Percentiles rank a stretch among this genome's conserved stretches.
Conservation (phyloP, 768 basidiomycete species). For the Gautieria morchelliformis region DNA sequence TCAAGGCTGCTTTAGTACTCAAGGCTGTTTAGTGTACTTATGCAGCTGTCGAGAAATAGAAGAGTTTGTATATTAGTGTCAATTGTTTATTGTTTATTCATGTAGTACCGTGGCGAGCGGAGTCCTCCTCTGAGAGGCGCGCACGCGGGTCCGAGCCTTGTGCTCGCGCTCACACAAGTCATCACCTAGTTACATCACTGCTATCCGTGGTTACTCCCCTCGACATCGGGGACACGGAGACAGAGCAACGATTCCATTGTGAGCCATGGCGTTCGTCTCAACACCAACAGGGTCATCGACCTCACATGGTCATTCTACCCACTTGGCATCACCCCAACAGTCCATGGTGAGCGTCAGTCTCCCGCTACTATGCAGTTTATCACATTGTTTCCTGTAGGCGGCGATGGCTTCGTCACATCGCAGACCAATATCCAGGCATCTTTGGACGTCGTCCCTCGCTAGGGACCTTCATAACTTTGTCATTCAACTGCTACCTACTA, state of each 20-base stretch:
- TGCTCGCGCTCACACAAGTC: background rate
- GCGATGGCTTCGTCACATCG: background rate
- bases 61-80: too few relatives aligned
- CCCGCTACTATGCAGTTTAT: background rate
- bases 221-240: background rate
- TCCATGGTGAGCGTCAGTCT: background rate
- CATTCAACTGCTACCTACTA: conserved; percentile 80
- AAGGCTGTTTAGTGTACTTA: too few relatives aligned
- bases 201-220: background rate
- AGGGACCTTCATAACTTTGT: conserved; percentile 51
- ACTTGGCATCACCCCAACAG: conserved; percentile 1
- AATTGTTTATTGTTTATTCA: background rate
- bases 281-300: background rate
- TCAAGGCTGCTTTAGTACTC: too few relatives aligned
- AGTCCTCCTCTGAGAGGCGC: background rate
- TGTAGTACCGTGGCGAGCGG: background rate
- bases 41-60: too few relatives aligned
- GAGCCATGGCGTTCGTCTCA: background rate
- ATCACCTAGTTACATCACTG: background rate
- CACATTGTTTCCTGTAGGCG: background rate
- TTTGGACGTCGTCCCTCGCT: conserved; percentile 4
- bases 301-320: background rate
- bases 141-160: background rate
- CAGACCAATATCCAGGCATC: background rate
- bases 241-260: background rate